A percentile compares a stretch with the other conserved stretches of the same genome.
Evolutionary conservation across 805 yeast species (phyloP).

Genomic region (Ogataea nitratoaversa): DNA sequence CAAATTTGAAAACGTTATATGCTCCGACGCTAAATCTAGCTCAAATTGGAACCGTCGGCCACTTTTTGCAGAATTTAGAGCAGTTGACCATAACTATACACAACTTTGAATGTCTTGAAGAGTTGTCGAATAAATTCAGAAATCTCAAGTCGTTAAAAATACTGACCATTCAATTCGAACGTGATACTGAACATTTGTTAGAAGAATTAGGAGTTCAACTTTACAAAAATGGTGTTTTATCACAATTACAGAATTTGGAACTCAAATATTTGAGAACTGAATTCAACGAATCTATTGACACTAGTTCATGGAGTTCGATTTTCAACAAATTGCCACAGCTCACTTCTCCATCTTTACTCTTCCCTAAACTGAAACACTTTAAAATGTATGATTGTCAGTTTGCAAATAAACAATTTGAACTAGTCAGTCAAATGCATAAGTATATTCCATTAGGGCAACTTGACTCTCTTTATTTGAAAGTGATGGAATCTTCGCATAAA

Average conservation of each 20-base stretch:
- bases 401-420: constrained; percentile 13
- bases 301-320: constrained; percentile 26
- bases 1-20: constrained; percentile 13
- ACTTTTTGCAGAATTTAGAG: constrained; percentile 1
- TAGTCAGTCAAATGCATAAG: constrained; percentile 4
- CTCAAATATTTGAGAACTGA: constrained; percentile 18
- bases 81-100: constrained; percentile 10
- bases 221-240: constrained; percentile 3
- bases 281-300: constrained; percentile 20
- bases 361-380: constrained; percentile 13
- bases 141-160: constrained; percentile 7
- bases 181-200: constrained; percentile 16
- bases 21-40: constrained; percentile 6
- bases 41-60: constrained; percentile 1
- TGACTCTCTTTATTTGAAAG: constrained; percentile 12
- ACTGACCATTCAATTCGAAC: constrained; percentile 20
- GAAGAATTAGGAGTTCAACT: constrained; percentile 8
- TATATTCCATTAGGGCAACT: constrained; percentile 10
- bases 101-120: constrained; percentile 3
- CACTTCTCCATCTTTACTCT: constrained; percentile 1
- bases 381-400: constrained; percentile 23
- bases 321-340: constrained; percentile 12
- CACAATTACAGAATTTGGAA: constrained; percentile 12
- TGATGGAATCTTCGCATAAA: constrained; percentile 26
- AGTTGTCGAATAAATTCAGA: constrained; percentile 1